Conservation (phyloP, 2,329 filamentous ascomycete species). For the Aspergillus sp. region DNA sequence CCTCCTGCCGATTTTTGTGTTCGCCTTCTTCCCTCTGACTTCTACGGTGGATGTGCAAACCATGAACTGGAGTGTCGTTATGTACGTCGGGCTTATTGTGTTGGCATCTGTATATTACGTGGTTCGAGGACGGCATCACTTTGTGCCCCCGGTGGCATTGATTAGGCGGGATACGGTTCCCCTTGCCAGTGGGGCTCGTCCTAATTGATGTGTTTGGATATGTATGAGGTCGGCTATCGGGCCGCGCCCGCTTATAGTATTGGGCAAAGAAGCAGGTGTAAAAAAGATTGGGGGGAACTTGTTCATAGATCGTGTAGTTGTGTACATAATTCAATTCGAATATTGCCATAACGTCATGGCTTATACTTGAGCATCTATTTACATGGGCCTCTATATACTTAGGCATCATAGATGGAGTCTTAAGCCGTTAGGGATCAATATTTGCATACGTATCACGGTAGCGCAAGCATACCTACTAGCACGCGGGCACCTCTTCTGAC, state of each 20-base stretch:
- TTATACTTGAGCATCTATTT: no score
- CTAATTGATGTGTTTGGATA: neutral
- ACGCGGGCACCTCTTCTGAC: neutral
- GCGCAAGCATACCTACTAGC: no score
- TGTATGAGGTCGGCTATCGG: neutral
- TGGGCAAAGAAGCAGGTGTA: no score
- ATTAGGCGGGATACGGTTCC: conserved; percentile 28
- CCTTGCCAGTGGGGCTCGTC: neutral
- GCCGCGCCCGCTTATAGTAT: no score
- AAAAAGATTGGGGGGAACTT: no score
- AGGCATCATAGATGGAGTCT: no score
- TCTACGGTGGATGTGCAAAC: conserved; percentile 32
- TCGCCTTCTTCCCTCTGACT: conserved; percentile 46
- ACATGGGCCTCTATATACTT: no score
- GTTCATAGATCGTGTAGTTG: no score
- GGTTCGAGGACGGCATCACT: conserved; percentile 41
- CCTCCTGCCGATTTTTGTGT: conserved; percentile 41
- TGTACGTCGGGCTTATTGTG: conserved; percentile 46
- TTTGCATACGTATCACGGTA: no score
- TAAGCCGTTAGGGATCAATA: no score
- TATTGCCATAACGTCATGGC: no score
- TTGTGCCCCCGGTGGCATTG: conserved; percentile 40
- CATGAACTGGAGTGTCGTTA: conserved; percentile 51
- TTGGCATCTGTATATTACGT: conserved; percentile 47
- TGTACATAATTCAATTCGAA: no score